Evolutionary conservation across 192 early-diverging fungal species (phyloP), one percentile per base, ranked within the genome.

Genomic region (Linnemannia schmuckeri): DNA sequence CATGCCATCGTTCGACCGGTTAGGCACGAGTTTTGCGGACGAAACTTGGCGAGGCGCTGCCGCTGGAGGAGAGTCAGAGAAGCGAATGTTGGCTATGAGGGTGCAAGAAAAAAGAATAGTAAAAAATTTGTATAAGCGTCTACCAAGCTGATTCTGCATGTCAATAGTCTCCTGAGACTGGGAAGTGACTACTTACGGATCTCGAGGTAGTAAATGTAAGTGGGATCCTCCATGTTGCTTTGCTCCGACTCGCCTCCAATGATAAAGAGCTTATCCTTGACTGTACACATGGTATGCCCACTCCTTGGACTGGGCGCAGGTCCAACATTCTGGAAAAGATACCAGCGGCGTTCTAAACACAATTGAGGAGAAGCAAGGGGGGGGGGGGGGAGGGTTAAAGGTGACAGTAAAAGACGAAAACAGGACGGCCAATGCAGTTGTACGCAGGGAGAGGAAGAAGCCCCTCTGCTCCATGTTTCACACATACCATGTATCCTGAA

Each of bases 281-380:
- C 35, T 15, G 89, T 81, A 24, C 88, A 85, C 87, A 93, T 80
- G 27, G 90, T 83, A 20, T 87, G 88, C 8, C 88, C 88, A 78
- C 73, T 80, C 33, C 92, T 80, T 27, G 91, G 89, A 24, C 77
- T 88, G 24, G 92, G 88, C 15, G 91, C 76, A 41, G 88, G 80
- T 13, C 92, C 92, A 74, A 91, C 89, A 47, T 90, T 91, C 72
- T 90, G 90, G 80, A 93, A 92, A 69, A 90, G 90, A 55, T 90
- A 92, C 92, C 92, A 93, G 44, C 91, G 89, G 63, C 89, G 83
- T 57, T 88, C 91, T 92, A 82, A 42, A 27, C 74, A 70, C 63
- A 38, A 30, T 38, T 22, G 46, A 38, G 72, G 17, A 33, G 20
- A 27, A 75, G 13, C 0, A 30, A 33, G 13, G 61, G 61, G n/a